Conservation (phyloP, 108 stramenopile genomes). For the Nitzschia sp. region DNA sequence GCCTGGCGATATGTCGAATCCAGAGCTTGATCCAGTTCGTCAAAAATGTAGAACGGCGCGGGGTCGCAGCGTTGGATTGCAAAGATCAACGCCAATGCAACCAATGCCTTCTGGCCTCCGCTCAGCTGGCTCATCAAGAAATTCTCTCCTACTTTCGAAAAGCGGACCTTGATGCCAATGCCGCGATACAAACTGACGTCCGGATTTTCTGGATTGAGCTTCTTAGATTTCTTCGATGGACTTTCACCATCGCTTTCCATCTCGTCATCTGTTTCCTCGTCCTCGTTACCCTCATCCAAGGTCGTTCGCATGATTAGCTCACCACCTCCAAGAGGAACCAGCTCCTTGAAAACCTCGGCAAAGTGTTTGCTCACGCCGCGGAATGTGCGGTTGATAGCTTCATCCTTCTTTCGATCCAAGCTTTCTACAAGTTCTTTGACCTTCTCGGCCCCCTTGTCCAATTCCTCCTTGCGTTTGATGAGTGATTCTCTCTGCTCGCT, state of each 20-base stretch:
- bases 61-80: conserved; percentile 99
- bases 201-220: conserved; percentile 49
- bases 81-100: conserved; percentile 98
- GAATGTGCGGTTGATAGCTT: conserved; percentile 98
- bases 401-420: conserved; percentile 97
- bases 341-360: conserved; percentile 95
- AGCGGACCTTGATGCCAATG: conserved; percentile 91
- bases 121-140: conserved; percentile 93
- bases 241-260: conserved; percentile 12
- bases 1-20: conserved; percentile 95
- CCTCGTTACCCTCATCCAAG: conserved; percentile 68
- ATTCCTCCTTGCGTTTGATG: conserved; percentile 87
- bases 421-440: conserved; percentile 93
- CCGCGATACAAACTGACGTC: conserved; percentile 89
- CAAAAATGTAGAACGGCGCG: conserved; percentile 99
- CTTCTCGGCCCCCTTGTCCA: conserved; percentile 87
- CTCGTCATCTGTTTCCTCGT: conserved; percentile 46
- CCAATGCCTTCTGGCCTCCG: conserved; percentile 99
- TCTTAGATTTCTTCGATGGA: conserved; percentile 25
- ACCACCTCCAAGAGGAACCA: conserved; percentile 95
- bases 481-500: conserved; percentile 93
- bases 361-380: conserved; percentile 96
- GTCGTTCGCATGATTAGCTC: conserved; percentile 92
- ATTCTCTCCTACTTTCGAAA: conserved; percentile 88
- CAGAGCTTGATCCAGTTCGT: conserved; percentile 97